Percentiles rank a stretch among this genome's conserved stretches.
Evolutionary conservation across 2,329 filamentous ascomycete genomes (phyloP).

Genomic region (Botryotinia globosa): DNA sequence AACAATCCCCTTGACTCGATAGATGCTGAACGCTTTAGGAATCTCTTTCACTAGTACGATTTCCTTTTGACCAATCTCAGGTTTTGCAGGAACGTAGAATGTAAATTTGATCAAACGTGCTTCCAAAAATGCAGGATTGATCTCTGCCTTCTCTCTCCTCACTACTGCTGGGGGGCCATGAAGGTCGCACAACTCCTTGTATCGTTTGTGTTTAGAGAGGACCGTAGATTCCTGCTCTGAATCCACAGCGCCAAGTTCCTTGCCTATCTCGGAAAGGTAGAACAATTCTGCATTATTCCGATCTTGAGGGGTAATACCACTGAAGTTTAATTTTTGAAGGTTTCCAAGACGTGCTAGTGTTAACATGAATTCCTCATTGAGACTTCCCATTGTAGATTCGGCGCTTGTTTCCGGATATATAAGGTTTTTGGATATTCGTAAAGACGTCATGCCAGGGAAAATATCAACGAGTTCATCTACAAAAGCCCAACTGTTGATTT

Average conservation of each 20-base stretch:
- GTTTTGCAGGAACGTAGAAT: slow-evolving; percentile 43
- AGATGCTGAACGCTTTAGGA: slow-evolving; percentile 76
- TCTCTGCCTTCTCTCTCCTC: slow-evolving; percentile 45
- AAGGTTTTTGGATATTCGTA: slow-evolving; percentile 84
- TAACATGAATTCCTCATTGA: slow-evolving; percentile 87
- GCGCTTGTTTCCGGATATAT: slow-evolving; percentile 56
- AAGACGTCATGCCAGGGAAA: slow-evolving; percentile 70
- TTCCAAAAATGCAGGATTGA: slow-evolving; percentile 79
- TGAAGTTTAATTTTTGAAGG: slow-evolving; percentile 71
- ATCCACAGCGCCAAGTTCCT: slow-evolving; percentile 63
- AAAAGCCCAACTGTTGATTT: slow-evolving; percentile 67
- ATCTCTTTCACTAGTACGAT: slow-evolving; percentile 45
- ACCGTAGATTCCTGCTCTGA: slow-evolving; percentile 54
- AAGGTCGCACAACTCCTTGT: slow-evolving; percentile 66
- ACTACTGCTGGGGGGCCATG: slow-evolving; percentile 70
- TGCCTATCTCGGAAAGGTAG: slow-evolving; percentile 81
- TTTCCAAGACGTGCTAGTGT: slow-evolving; percentile 70
- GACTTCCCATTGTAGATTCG: slow-evolving; percentile 47
- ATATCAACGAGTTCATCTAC: slow-evolving; percentile 63
- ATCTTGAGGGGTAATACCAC: slow-evolving; percentile 67
- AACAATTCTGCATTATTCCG: slow-evolving; percentile 88
- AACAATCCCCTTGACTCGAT: slow-evolving; percentile 75
- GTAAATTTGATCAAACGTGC: slow-evolving; percentile 69
- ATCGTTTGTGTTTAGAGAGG: slow-evolving; percentile 66
- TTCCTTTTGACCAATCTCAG: slow-evolving; percentile 23